These are phyloP conservation scores for Paraurostyla sp. DNA, from an alignment of 73 alveolate species.

Conservation along the genomic window DNA sequence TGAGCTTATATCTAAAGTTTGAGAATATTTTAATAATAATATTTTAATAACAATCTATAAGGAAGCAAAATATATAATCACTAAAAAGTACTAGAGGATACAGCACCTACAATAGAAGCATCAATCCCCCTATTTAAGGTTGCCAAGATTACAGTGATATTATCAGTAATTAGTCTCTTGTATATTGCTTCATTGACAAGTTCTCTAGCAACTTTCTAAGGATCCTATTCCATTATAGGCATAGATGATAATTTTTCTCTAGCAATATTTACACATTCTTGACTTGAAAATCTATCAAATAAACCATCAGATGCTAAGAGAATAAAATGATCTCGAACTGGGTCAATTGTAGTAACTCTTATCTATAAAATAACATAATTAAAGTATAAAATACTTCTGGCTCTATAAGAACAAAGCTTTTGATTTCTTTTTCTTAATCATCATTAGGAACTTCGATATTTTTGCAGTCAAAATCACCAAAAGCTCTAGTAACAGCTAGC, in stretches of 20 bases:
- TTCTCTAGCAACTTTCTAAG: conserved; percentile 77
- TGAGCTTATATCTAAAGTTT: conserved; percentile 50
- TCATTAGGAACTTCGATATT: conserved; percentile 70
- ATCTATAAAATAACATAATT: neutral
- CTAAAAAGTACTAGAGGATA: conserved; percentile 1
- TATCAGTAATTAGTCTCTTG: conserved; percentile 80
- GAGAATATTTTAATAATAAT: neutral
- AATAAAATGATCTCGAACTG: conserved; percentile 83
- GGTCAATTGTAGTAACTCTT: conserved; percentile 62
- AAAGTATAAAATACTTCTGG: conserved; percentile 60
- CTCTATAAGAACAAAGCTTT: conserved; percentile 69
- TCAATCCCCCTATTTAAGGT: conserved; percentile 73
- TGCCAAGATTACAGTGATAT: conserved; percentile 81
- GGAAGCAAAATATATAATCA: no score
- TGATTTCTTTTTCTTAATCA: conserved; percentile 66
- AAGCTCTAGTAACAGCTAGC: conserved; percentile 88
- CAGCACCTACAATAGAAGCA: neutral
- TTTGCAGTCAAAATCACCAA: conserved; percentile 93
- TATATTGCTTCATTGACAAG: conserved; percentile 79
- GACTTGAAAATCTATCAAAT: conserved; percentile 83
- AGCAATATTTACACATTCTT: conserved; percentile 81
- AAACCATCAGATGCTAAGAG: conserved; percentile 94
- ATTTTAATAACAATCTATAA: neutral
- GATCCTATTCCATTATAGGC: conserved; percentile 84
- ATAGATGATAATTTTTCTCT: conserved; percentile 70